Evolutionary conservation across 257 asterid species (phyloP).

Genomic region (Fraxinus cuspidata): DNA sequence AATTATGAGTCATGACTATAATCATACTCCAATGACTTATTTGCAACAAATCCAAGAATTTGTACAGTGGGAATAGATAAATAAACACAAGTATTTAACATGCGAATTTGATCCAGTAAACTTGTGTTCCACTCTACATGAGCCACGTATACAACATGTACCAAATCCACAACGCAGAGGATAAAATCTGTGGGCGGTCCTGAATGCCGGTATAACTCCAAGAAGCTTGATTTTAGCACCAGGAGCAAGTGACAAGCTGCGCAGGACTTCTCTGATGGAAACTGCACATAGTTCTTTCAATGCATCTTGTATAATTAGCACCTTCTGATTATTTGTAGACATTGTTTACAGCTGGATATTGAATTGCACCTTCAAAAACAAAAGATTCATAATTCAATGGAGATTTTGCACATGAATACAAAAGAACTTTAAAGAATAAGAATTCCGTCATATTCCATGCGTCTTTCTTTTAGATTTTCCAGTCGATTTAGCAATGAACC

Average conservation of each 20-base stretch:
- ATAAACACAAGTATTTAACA: too few relatives aligned
- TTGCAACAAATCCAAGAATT: not conserved
- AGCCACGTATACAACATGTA: not conserved
- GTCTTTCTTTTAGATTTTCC: not conserved
- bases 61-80: not conserved
- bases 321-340: conserved; percentile 34
- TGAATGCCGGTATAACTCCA: conserved; percentile 28
- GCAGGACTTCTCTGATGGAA: conserved; percentile 29
- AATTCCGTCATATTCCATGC: not conserved
- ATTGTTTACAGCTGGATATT: conserved; percentile 15
- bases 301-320: conserved; percentile 54
- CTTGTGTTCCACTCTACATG: too few relatives aligned
- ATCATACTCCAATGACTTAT: not conserved
- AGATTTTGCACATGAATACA: not conserved
- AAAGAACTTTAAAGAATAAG: not conserved
- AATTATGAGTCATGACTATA: not conserved
- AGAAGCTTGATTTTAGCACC: conserved; percentile 45
- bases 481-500: not conserved
- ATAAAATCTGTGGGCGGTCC: not conserved
- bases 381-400: not conserved
- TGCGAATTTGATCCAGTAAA: too few relatives aligned
- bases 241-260: conserved; percentile 26
- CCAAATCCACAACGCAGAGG: not conserved
- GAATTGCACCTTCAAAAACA: not conserved
- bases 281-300: conserved; percentile 28